Evolutionary conservation across 2,329 filamentous ascomycete species (phyloP).

Genomic region (Penicillium sp.): DNA sequence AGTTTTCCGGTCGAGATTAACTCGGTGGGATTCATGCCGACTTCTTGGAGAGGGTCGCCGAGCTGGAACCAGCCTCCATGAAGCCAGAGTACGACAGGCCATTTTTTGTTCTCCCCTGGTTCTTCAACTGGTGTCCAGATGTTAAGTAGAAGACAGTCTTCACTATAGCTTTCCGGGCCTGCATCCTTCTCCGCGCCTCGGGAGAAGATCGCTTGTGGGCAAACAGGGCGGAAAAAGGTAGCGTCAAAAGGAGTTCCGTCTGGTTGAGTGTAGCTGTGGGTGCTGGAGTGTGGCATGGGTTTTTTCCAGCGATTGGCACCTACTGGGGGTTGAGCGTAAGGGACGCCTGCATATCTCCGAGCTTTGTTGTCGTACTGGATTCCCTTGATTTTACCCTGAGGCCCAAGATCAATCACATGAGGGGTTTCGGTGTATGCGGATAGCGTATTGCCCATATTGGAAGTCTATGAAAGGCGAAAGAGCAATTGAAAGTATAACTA

Average conservation of each 20-base stretch:
- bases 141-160: constrained; percentile 52
- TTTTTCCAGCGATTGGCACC: constrained; percentile 41
- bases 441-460: constrained; percentile 7
- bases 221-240: constrained; percentile 38
- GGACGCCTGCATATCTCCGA: constrained; percentile 34
- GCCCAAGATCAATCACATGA: constrained; percentile 4
- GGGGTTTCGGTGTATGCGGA: constrained; percentile 4
- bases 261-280: constrained; percentile 26
- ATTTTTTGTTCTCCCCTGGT: constrained; percentile 17
- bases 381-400: constrained; percentile 13
- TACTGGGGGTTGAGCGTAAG: constrained; percentile 43
- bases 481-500: neutral
- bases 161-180: constrained; percentile 33
- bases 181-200: constrained; percentile 13
- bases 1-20: neutral
- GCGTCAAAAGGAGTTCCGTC: constrained; percentile 35
- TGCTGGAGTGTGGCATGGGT: constrained; percentile 33
- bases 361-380: constrained; percentile 24
- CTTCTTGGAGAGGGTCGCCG: neutral
- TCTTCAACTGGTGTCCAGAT: constrained; percentile 46
- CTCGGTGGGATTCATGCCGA: neutral
- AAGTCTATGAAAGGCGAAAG: neutral
- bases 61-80: constrained; percentile 8
- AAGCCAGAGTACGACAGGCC: constrained; percentile 34
- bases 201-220: constrained; percentile 41